Conservation (phyloP, 2,329 filamentous ascomycete genomes). For the Clathrospora elynae region DNA sequence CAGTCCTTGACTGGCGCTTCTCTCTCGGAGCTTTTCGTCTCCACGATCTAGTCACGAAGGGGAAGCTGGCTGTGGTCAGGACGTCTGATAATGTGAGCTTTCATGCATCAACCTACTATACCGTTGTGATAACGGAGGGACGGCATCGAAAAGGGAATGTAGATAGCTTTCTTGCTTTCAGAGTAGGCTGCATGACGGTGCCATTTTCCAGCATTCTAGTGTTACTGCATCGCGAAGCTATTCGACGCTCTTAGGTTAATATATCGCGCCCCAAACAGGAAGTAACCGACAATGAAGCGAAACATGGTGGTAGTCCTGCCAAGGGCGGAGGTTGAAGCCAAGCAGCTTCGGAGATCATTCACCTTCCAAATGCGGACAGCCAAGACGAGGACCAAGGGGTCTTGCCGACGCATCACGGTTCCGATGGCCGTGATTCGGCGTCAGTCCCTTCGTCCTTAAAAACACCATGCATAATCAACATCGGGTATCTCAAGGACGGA, state of each 20-base stretch:
- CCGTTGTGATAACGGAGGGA: slow-evolving; percentile 11
- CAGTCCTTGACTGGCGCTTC: not conserved
- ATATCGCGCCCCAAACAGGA: slow-evolving; percentile 4
- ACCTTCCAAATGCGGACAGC: slow-evolving; percentile 17
- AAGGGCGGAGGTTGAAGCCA: slow-evolving; percentile 19
- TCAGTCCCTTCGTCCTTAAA: no score
- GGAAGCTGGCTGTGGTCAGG: slow-evolving; percentile 8
- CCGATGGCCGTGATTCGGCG: no score
- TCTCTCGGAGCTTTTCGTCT: not conserved
- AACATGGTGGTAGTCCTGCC: slow-evolving; percentile 15
- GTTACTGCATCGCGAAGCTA: not conserved
- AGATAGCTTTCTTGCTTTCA: not conserved
- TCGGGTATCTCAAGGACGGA: no score
- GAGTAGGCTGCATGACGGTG: not conserved
- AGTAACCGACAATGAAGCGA: slow-evolving; percentile 12
- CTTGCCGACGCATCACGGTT: no score
- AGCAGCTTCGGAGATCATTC: slow-evolving; percentile 9
- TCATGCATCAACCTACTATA: slow-evolving; percentile 7
- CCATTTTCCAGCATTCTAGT: slow-evolving; percentile 2
- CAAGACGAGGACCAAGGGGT: no score
- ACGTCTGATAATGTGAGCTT: slow-evolving; percentile 9
- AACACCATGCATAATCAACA: no score
- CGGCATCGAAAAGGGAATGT: slow-evolving; percentile 21
- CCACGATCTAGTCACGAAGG: slow-evolving; percentile 12
- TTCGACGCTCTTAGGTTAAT: slow-evolving; percentile 6